Conservation (phyloP, 371 early-diverging fungal genomes). For the Lichtheimia ornata region DNA sequence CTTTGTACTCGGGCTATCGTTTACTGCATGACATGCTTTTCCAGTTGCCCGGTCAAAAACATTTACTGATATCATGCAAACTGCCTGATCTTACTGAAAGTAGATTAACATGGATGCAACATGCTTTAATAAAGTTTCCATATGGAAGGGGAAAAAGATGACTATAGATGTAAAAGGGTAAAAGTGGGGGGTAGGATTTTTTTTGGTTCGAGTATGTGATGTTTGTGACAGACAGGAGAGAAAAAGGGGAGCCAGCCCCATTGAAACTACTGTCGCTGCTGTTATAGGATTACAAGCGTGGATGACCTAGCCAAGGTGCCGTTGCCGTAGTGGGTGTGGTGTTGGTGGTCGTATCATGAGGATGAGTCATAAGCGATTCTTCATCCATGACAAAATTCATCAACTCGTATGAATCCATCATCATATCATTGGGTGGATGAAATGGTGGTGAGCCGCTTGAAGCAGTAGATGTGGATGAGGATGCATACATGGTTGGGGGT, state of each 20-base stretch:
- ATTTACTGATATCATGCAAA: no score
- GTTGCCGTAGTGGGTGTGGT: background rate
- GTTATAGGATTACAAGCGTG: constrained; percentile 8
- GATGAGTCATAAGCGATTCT: constrained; percentile 9
- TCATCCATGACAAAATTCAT: constrained; percentile 14
- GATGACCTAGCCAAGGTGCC: constrained; percentile 10
- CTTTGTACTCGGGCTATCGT: background rate
- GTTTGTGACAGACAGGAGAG: background rate
- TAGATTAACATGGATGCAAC: background rate
- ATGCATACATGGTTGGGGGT: constrained; percentile 5
- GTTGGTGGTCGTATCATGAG: background rate
- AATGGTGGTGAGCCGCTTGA: constrained; percentile 3
- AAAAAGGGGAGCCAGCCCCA: background rate
- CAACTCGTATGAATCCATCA: constrained; percentile 8
- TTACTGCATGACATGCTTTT: background rate
- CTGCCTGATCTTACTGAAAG: no score
- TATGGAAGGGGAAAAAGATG: background rate
- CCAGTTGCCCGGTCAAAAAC: background rate
- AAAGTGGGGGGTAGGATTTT: background rate
- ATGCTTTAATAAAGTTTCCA: constrained; percentile 1
- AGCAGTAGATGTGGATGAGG: constrained; percentile 8
- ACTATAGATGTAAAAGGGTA: background rate
- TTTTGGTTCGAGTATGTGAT: background rate
- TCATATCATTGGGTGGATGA: constrained; percentile 8
- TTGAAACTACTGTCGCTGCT: background rate